Evolutionary conservation across 108 stramenopile species (phyloP).

Genomic region (Discostella stelligeroides): DNA sequence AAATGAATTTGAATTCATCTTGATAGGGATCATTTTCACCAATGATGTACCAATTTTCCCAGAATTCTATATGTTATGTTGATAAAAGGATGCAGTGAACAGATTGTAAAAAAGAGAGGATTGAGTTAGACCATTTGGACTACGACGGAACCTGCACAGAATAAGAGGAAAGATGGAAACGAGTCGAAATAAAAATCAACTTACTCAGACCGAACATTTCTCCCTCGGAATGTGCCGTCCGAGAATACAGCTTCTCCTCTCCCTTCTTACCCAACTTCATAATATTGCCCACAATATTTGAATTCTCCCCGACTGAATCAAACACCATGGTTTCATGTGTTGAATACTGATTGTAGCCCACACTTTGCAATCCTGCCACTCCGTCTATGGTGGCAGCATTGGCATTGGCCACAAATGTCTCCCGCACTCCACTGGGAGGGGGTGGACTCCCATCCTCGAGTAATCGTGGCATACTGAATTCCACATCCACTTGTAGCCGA

Average conservation of each 20-base stretch:
- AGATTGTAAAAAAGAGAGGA: no score
- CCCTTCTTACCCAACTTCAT: conserved; percentile 60
- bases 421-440: conserved; percentile 72
- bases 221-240: conserved; percentile 91
- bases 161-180: conserved; percentile 1
- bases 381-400: conserved; percentile 6
- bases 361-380: conserved; percentile 55
- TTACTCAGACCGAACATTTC: conserved; percentile 94
- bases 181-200: conserved; percentile 26
- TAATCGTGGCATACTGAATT: conserved; percentile 92
- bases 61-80: conserved; percentile 77
- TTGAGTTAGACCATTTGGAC: no score
- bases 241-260: conserved; percentile 66
- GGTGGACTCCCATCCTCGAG: conserved; percentile 83
- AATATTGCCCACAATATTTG: conserved; percentile 16
- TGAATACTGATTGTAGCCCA: conserved; percentile 81
- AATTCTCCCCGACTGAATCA: conserved; percentile 48
- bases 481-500: conserved; percentile 82
- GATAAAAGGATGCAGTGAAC: no score
- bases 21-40: conserved; percentile 82
- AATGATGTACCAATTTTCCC: conserved; percentile 97
- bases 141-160: no score
- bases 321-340: conserved; percentile 91
- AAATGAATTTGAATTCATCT: conserved; percentile 93
- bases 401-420: conserved; percentile 40